Evolutionary conservation across 305 asterid species (phyloP), one percentile per base, ranked within the genome.

Genomic region (Withania somnifera): DNA sequence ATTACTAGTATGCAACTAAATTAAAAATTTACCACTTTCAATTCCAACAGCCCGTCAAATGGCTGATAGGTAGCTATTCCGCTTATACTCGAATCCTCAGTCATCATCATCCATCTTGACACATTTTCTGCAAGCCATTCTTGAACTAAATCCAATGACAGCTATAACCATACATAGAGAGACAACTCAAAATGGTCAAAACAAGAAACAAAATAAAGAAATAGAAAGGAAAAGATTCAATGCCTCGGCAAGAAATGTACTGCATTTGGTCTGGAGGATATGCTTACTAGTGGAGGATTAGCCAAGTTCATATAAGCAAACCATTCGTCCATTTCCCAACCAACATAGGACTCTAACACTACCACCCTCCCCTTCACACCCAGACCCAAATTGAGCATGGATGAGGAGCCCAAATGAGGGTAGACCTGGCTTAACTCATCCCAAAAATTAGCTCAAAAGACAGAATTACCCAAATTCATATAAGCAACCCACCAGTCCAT

Each of bases 11-110:
- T 32, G 40, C 40, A 22, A 14, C 42, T 42, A 83, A 77, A 77
- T n/a, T 20, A 68, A 64, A 56, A n/a, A 52, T 84, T 80, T 83
- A 89, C 96, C 89, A 83, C 86, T 92, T 92, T 92, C 87, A 89
- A 83, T 78, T 87, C 96, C 88, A 63, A 81, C 81, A 87, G 80
- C 76, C 96, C 96, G 73, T 92, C 96, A 80, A 86, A 90, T 42
- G 93, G 92, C 86, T 88, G 92, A 86, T 90, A 92, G 1, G 91
- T 84, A n/a, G 92, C 87, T 36, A 85, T 79, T 50, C 84, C 83
- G 36, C 84, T 87, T 50, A 88, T 84, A 78, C 89, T 85, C 83
- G 84, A 81, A 75, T 83, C 88, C 30, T 64, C 81, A 40, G 87
- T 87, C 77, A 82, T 26, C 57, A 89, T 80, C 57, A 90, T 80